Evolutionary conservation across 2,329 filamentous ascomycete species (phyloP), one percentile per base, ranked within the genome.

Genomic region (Lasiodiplodia sp.): DNA sequence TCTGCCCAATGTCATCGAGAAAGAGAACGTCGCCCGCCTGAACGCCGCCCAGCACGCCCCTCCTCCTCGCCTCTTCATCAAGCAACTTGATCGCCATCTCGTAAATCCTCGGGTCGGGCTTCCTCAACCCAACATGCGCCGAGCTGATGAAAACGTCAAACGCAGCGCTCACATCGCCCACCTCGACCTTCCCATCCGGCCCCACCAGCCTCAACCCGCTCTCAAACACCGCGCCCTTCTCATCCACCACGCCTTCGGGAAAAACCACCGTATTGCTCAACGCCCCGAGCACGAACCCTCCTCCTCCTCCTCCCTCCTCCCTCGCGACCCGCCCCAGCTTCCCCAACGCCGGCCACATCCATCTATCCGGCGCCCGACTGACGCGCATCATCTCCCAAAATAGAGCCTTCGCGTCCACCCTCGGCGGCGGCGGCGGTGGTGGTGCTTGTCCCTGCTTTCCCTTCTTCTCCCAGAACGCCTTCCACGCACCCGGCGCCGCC

Each of bases 341-440:
- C 75, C 89, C 82, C 51, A 98, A 82, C 1, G 94, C 94, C 0
- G 94, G 94, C 71, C 88, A 93, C 91, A 98, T 96, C 84, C 91
- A 92, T 4, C 93, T 93, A 77, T 99, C 95, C 0, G 92, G 89
- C 1, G 82, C 80, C 6, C 88, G 91, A 87, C 5, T 82, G 78
- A 44, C 88, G 85, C 12, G 92, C 93, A 98, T 97, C 94, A 98
- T 98, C 74, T 91, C 87, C 87, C 92, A 92, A 83, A 97, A 97
- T 34, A 99, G 84, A 80, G 83, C 88, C 76, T 93, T 89, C 16
- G 88, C 92, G 75, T 98, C 90, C 56, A 98, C 86, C 2, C 83
- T 79, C 0, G 95, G 95, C 0, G 94, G 77, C 0, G 94, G 77
- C n/a, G 89, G 28, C 2, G 64, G 28, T 21, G 18, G 76, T 25